Evolutionary conservation across 805 yeast genomes (phyloP), one percentile per base, ranked within the genome.

Genomic region (Metschnikowia matae): DNA sequence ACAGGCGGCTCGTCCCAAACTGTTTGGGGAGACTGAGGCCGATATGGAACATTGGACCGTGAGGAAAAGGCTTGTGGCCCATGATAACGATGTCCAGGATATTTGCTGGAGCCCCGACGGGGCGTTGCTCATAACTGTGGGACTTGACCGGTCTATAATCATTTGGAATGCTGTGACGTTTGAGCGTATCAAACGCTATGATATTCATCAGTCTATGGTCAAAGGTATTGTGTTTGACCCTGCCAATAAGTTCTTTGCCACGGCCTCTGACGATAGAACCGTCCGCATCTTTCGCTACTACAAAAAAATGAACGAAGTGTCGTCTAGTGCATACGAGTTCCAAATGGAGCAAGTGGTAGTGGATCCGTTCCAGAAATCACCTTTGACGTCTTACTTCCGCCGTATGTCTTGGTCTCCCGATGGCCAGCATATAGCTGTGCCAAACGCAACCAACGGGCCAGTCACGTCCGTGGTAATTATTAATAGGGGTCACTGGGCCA

Each of bases 81-180:
- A 94, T 67, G 98, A 94, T 56, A 94, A 92, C 63, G 99, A 94
- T 71, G 88, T 94, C 46, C 99, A 94, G 66, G 99, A 94, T 67
- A 84, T 94, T 57, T 95, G 97, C 40, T 94, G 99, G 98, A 87
- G 96, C 1, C 97, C 98, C 0, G 98, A 92, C 63, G 87, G 96
- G 3, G 81, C 89, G 35, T 81, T 94, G 21, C 71, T 94, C 43
- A 97, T 94, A 15, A 87, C 96, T 1, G 99, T 92, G 10, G 99
- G 99, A 0, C 74, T 94, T 50, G 99, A 94, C 68, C 77, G 97
- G 62, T 86, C 94, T 40, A 88, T 94, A 48, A 87, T 92, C 42
- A 84, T 94, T 11, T 94, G 98, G 97, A 88, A 84, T 62, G 98
- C 97, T 3, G 71, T 82, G 2, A 92, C 97, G 0, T 90, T 94